Base-by-base conservation (phyloP, 768 basidiomycete species). In the Polyporus arcularius region DNA sequence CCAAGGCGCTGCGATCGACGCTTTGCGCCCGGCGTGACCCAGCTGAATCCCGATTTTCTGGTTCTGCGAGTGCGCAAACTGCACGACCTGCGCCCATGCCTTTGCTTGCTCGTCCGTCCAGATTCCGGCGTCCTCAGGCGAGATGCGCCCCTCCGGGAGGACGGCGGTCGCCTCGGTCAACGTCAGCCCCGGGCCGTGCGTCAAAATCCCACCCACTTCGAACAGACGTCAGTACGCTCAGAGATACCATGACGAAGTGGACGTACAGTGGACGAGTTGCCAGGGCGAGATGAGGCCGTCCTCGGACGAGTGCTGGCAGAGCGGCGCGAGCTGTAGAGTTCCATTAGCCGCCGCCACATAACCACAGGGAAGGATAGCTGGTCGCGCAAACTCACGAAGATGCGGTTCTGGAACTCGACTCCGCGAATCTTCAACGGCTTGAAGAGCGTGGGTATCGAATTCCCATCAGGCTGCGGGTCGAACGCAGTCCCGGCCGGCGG, bases 11-110 rank as follows among this genome's bases (percentile, higher is more conserved):
- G 81, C 70, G 0, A 79, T 83, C 21, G 83, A 85, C 0, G 84
- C 87, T 70, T 91, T 92, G 16, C 89, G 78, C 0, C 90, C 90
- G 0, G 88, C 88, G 62, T 92, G 90, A 0, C 80, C 85, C 12
- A 92, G 80, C 69, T 92, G 91, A 51, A 92, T 85, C 7, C 78
- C 90, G 14, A 92, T 80, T 51, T 85, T 84, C 67, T 87, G 83
- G 43, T 78, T 81, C 64, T 87, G 86, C 1, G 84, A 81, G 67
- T 89, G 86, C 14, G 86, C 86, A 53, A 90, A 89, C 57, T 87
- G 82, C 67, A 86, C 82, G 62, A 91, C 35, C 11, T 35, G 6
- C 7, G 35, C 35, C 35, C 35, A 35, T 6, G 35, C 35, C 21
- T 26, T 26, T 11, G 35, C 35, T 11, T 35, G 35, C 35, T 35